Conservation (phyloP, 1,284 basidiomycete species). For the Ceratobasidium sp. region DNA sequence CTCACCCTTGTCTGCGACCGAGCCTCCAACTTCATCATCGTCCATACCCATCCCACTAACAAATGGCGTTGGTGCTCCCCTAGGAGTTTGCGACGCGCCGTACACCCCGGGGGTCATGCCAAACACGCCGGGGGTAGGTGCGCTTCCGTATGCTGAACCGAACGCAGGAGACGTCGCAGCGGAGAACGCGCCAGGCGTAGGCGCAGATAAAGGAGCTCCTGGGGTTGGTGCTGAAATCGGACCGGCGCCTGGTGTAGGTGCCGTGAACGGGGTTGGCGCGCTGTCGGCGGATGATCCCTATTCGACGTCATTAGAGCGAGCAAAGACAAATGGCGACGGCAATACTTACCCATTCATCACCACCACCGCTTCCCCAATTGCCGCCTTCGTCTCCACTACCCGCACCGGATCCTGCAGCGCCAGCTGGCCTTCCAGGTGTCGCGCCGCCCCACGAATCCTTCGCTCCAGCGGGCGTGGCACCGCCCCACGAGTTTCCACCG, state of each 20-base stretch:
- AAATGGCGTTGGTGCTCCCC: conserved; percentile 64
- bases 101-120: conserved; percentile 61
- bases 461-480: conserved; percentile 69
- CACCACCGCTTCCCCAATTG: conserved; percentile 41
- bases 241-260: conserved; percentile 47
- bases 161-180: conserved; percentile 50
- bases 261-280: conserved; percentile 49
- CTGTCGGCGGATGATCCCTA: conserved; percentile 50
- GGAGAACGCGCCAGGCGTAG: conserved; percentile 57
- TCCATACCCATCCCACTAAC: conserved; percentile 29
- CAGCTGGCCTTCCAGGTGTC: conserved; percentile 55
- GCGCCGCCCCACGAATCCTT: conserved; percentile 57
- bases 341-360: conserved; percentile 48
- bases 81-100: conserved; percentile 56
- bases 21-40: conserved; percentile 25
- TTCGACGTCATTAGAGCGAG: conserved; percentile 40
- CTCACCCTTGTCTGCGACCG: conserved; percentile 49
- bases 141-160: conserved; percentile 51
- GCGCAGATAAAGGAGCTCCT: conserved; percentile 53
- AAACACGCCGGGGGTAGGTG: conserved; percentile 63
- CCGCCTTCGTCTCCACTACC: conserved; percentile 38
- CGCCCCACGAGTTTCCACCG: conserved; percentile 53
- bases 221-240: conserved; percentile 55
- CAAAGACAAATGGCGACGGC: not conserved
- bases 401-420: conserved; percentile 48